These are phyloP conservation scores for Boletus tomentosulus DNA, from an alignment of 768 basidiomycete genomes.

Conservation along the genomic window DNA sequence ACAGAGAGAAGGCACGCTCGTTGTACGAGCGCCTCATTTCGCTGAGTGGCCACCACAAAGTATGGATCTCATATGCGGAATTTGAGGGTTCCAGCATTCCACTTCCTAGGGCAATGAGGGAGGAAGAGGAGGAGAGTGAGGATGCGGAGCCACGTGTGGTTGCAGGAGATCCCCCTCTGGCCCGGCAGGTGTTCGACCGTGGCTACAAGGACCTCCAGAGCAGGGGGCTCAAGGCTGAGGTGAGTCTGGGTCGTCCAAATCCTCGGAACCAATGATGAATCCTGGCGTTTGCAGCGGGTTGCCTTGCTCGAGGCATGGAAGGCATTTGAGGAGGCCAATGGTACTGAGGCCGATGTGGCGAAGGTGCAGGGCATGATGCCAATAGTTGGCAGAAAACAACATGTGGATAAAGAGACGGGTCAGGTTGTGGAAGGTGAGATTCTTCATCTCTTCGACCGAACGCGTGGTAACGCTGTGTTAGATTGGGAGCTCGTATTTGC, in stretches of 20 bases:
- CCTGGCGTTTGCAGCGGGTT: constrained; percentile 58
- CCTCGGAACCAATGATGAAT: constrained; percentile 1
- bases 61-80: constrained; percentile 93
- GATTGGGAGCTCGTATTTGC: constrained; percentile 96
- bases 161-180: constrained; percentile 65
- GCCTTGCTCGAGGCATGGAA: constrained; percentile 95
- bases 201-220: constrained; percentile 84
- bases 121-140: constrained; percentile 65
- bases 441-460: not conserved
- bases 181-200: constrained; percentile 78
- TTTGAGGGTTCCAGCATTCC: constrained; percentile 84
- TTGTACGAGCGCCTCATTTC: constrained; percentile 86
- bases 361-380: constrained; percentile 95
- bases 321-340: constrained; percentile 80
- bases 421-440: constrained; percentile 79
- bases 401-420: constrained; percentile 80
- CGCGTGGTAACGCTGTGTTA: constrained; percentile 27
- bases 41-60: constrained; percentile 91
- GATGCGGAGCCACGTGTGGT: constrained; percentile 50
- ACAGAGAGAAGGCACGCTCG: constrained; percentile 76
- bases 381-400: constrained; percentile 77
- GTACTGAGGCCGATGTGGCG: constrained; percentile 64
- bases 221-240: constrained; percentile 84
- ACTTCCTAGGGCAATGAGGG: constrained; percentile 56
- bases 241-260: constrained; percentile 32